A percentile compares a stretch with the other conserved stretches of the same genome.
Conservation (phyloP, 768 basidiomycete species). For the Melanogaster broomeanus region DNA sequence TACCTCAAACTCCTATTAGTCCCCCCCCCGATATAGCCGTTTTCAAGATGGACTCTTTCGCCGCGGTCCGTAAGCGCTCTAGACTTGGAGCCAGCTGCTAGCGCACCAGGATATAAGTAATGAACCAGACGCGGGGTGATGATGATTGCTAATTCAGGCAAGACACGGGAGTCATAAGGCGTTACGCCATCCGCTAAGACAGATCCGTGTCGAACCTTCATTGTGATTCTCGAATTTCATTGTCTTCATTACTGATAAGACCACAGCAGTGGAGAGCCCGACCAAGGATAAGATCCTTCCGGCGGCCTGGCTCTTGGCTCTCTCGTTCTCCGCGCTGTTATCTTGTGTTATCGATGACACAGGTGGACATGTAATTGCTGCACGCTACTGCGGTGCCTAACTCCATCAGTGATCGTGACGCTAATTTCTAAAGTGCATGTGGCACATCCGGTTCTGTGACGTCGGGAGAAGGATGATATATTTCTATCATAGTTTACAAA, state of each 20-base stretch:
- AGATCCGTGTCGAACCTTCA: too few species aligned
- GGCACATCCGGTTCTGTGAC: background rate
- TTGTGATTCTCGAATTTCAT: background rate
- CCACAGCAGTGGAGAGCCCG: background rate
- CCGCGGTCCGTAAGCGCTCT: too few species aligned
- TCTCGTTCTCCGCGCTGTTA: background rate
- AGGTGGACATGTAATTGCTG: background rate
- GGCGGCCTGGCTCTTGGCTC: slow-evolving; percentile 2
- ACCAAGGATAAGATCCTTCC: slow-evolving; percentile 19
- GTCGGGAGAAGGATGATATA: background rate
- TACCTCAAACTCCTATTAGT: too few species aligned
- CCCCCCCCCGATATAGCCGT: too few species aligned
- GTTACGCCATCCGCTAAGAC: background rate
- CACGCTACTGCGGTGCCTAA: background rate
- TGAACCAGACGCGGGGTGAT: background rate
- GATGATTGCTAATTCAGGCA: background rate
- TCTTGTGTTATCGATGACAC: background rate
- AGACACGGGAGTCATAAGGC: background rate
- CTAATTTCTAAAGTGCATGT: background rate
- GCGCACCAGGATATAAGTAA: background rate
- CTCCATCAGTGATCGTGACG: background rate
- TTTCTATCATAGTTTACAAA: background rate
- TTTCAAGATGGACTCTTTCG: too few species aligned
- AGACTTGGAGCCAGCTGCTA: too few species aligned
- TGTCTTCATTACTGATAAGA: background rate